Percentiles rank a stretch among this genome's conserved stretches.
Evolutionary conservation across 2,329 filamentous ascomycete species (phyloP).

Genomic region (Pezicula radicicola): DNA sequence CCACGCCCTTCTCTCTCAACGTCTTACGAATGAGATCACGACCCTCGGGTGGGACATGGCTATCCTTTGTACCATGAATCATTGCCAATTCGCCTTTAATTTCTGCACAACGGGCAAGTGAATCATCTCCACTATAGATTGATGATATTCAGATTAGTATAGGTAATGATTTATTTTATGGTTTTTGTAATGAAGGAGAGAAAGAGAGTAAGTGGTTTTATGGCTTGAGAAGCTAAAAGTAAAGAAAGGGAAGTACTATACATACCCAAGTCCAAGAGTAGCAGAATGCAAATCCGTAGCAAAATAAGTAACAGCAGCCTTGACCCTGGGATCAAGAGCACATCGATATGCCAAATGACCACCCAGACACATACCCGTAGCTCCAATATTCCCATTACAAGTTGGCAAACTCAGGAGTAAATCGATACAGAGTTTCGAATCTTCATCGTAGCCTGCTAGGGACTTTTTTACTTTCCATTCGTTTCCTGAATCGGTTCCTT

Average conservation of each 20-base stretch:
- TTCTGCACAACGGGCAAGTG: slow-evolving; percentile 55
- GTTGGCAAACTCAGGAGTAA: slow-evolving; percentile 68
- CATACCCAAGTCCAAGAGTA: slow-evolving; percentile 62
- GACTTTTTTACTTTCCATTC: slow-evolving; percentile 84
- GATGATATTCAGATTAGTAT: too few relatives aligned
- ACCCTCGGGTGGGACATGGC: slow-evolving; percentile 79
- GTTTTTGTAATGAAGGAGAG: too few relatives aligned
- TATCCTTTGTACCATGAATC: slow-evolving; percentile 92
- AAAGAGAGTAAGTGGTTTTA: too few relatives aligned
- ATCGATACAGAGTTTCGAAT: slow-evolving; percentile 66
- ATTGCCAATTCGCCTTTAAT: slow-evolving; percentile 79
- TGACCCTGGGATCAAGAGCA: slow-evolving; percentile 73
- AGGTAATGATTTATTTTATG: slow-evolving; percentile 58
- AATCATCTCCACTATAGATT: slow-evolving; percentile 18
- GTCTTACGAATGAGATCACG: slow-evolving; percentile 81
- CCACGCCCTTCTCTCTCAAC: slow-evolving; percentile 70
- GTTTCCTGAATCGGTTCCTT: slow-evolving; percentile 86
- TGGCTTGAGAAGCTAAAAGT: too few relatives aligned
- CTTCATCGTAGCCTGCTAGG: slow-evolving; percentile 81
- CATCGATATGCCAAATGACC: slow-evolving; percentile 77
- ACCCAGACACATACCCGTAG: slow-evolving; percentile 89
- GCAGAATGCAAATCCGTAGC: slow-evolving; percentile 85
- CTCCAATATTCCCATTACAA: slow-evolving; percentile 77
- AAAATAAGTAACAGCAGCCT: slow-evolving; percentile 82
- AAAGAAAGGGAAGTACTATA: too few relatives aligned